Evolutionary conservation across 805 yeast genomes (phyloP).

Genomic region (Maudiozyma bulderi): DNA sequence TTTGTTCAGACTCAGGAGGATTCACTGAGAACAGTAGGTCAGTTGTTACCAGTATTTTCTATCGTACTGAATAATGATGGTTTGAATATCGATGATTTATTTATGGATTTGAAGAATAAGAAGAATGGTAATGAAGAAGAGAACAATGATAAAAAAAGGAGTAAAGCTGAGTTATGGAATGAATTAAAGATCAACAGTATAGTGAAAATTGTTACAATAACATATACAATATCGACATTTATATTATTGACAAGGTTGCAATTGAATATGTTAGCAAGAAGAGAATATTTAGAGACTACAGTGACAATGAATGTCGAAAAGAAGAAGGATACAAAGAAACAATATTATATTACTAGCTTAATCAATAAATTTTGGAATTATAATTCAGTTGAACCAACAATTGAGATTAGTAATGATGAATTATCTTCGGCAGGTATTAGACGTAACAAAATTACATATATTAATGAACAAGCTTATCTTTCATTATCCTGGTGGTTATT

Average conservation of each 20-base stretch:
- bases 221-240: constrained; percentile 59
- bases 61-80: constrained; percentile 23
- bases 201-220: constrained; percentile 59
- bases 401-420: background rate
- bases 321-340: constrained; percentile 27
- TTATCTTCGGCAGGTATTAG: background rate
- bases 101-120: constrained; percentile 16
- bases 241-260: constrained; percentile 78
- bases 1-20: constrained; percentile 90
- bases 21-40: constrained; percentile 73
- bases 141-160: constrained; percentile 15
- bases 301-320: constrained; percentile 46
- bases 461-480: constrained; percentile 70
- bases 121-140: background rate
- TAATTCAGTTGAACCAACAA: background rate
- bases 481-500: constrained; percentile 91
- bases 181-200: constrained; percentile 67
- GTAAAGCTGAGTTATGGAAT: constrained; percentile 72
- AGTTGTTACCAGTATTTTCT: constrained; percentile 68
- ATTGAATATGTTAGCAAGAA: constrained; percentile 78
- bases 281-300: constrained; percentile 63
- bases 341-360: constrained; percentile 2
- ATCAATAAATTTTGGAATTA: constrained; percentile 1
- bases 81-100: constrained; percentile 21
- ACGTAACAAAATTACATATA: constrained; percentile 26